Conservation (phyloP, 148 eudicot genomes). For the Agrostemma githago region DNA sequence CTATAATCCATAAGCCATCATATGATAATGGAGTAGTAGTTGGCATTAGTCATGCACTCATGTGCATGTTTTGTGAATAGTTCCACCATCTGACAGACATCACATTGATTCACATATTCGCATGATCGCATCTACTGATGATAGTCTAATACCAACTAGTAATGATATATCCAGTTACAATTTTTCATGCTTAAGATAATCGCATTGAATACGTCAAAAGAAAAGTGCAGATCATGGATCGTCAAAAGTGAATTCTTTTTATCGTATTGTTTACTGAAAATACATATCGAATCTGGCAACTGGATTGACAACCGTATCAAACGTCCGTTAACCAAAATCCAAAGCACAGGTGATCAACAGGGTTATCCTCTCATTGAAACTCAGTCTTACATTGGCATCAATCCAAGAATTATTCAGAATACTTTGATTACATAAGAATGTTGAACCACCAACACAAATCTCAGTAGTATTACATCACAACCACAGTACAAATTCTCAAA, state of each 20-base stretch:
- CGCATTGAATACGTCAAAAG: background rate
- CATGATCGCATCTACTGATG: background rate
- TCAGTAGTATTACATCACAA: slow-evolving; percentile 10
- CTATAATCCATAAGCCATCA: background rate
- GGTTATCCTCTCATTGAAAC: background rate
- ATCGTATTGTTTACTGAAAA: too few species aligned
- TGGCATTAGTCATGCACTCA: background rate
- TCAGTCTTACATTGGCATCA: slow-evolving; percentile 20
- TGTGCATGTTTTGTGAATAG: background rate
- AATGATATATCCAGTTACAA: background rate
- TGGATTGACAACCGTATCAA: background rate
- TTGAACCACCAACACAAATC: background rate
- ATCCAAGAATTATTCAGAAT: background rate
- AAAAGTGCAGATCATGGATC: too few species aligned
- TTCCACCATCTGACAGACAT: background rate
- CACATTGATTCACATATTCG: background rate
- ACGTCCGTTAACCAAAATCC: background rate
- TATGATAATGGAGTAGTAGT: too few species aligned
- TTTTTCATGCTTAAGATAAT: background rate
- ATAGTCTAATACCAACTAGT: background rate
- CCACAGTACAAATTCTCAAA: slow-evolving; percentile 14
- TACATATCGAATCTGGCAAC: too few species aligned
- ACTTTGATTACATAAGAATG: background rate
- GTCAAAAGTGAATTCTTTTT: too few species aligned
- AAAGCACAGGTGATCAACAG: background rate